Evolutionary conservation across 1,284 basidiomycete genomes (phyloP), one percentile per base, ranked within the genome.

Genomic region (Ustilago sp.): DNA sequence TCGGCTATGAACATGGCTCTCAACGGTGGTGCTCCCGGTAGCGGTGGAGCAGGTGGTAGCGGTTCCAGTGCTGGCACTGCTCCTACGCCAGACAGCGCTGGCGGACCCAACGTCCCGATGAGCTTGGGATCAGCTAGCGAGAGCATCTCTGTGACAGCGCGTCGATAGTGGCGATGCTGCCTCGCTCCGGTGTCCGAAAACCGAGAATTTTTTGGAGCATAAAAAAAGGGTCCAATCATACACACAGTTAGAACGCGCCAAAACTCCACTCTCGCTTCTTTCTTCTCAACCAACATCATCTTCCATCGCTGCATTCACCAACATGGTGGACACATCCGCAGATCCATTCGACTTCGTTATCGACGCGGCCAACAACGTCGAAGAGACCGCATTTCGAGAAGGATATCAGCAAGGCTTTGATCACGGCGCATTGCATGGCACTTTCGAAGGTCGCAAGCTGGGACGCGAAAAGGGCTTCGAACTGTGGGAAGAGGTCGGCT

Each of bases 401-500:
- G 95, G 95, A 3, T 93, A 92, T 84, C 83, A 89, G 74, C 91
- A 92, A 64, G 95, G 95, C 3, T 90, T 89, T 80, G 90, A 89
- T 0, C 95, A 98, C 84, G 96, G 96, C 5, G 89, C 90, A 50
- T 90, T 95, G 13, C 94, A 97, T 80, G 96, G 95, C 0, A 87
- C 93, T 23, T 94, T 95, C 72, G 94, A 98, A 86, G 96, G 96
- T 4, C 89, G 94, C n/a, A 91, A 92, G 3, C 88, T 98, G 4
- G 96, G 95, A 1, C 90, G 91, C 70, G 92, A 94, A 82, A 95
- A 98, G 84, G 94, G 93, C 0, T 98, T 92, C 86, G 94, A 96
- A 87, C 91, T 98, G 85, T 98, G 95, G 94, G 94, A 97, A 86
- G 96, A 98, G 86, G 89, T 98, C 7, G 95, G 93, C 2, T 98